Conservation (phyloP, 805 yeast species). For the Teunomyces stri region DNA sequence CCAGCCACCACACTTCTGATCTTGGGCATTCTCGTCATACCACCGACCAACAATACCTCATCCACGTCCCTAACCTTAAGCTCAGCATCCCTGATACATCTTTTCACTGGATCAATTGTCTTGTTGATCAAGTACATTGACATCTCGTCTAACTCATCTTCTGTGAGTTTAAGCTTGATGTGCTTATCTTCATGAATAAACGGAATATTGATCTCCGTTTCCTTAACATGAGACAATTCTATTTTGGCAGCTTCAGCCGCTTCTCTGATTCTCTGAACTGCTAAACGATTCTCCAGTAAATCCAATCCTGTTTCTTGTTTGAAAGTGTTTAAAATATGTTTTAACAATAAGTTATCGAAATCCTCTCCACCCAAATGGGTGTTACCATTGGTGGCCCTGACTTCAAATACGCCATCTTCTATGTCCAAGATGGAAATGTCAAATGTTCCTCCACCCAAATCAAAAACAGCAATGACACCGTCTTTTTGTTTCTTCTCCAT, state of each 20-base stretch:
- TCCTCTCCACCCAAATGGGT: constrained; percentile 88
- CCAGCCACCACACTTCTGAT: constrained; percentile 60
- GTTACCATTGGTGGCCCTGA: constrained; percentile 79
- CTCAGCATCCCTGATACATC: constrained; percentile 73
- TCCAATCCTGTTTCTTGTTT: constrained; percentile 50
- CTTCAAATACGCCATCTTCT: constrained; percentile 80
- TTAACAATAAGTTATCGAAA: constrained; percentile 64
- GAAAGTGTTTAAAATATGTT: constrained; percentile 57
- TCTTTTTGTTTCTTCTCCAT: constrained; percentile 52
- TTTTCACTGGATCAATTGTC: constrained; percentile 71
- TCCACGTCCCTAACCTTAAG: constrained; percentile 63
- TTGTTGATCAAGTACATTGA: constrained; percentile 62
- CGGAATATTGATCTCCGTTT: constrained; percentile 66
- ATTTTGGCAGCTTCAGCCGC: constrained; percentile 78
- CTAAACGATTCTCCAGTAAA: constrained; percentile 48
- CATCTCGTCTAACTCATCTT: constrained; percentile 66
- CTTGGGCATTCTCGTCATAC: constrained; percentile 90
- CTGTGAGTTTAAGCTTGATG: constrained; percentile 56
- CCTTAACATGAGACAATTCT: constrained; percentile 63
- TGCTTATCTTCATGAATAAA: constrained; percentile 64
- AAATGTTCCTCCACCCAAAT: constrained; percentile 84
- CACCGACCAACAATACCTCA: constrained; percentile 78
- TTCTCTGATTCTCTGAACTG: constrained; percentile 74
- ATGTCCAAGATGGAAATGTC: constrained; percentile 77
- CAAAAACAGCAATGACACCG: constrained; percentile 60